A percentile compares a stretch with the other conserved stretches of the same genome.
Evolutionary conservation across 2,329 filamentous ascomycete genomes (phyloP).

Genomic region (Fusarium oligoseptatum): DNA sequence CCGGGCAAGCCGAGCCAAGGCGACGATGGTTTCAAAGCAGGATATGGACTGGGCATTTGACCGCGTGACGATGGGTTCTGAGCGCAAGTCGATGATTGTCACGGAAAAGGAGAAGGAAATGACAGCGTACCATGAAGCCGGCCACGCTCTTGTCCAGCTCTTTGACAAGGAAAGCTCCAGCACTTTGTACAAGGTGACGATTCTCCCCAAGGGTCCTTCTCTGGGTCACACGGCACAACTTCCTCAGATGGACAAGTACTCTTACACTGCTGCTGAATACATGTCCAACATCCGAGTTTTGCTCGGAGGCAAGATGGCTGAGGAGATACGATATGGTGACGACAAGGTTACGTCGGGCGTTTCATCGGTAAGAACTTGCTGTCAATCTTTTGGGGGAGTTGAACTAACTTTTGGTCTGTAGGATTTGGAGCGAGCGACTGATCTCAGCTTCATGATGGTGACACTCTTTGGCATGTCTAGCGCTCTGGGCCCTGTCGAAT

Average conservation of each 20-base stretch:
- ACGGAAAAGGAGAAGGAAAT: conserved; percentile 93
- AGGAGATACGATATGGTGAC: conserved; percentile 92
- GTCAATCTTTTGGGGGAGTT: neutral
- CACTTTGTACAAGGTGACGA: conserved; percentile 96
- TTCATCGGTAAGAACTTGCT: conserved; percentile 71
- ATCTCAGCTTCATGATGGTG: conserved; percentile 87
- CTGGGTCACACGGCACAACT: conserved; percentile 90
- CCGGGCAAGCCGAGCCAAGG: conserved; percentile 89
- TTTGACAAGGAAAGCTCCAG: conserved; percentile 79
- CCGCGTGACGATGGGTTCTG: conserved; percentile 96
- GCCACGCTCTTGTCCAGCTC: conserved; percentile 90
- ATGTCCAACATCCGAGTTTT: conserved; percentile 82
- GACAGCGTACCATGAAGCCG: conserved; percentile 97
- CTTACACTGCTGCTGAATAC: conserved; percentile 86
- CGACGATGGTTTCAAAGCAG: conserved; percentile 77
- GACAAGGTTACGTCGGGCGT: conserved; percentile 93
- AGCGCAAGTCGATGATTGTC: conserved; percentile 90
- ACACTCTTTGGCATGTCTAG: conserved; percentile 91
- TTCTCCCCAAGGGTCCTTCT: conserved; percentile 88
- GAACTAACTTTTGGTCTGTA: conserved; percentile 54
- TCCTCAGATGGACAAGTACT: conserved; percentile 93
- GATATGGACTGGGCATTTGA: conserved; percentile 99
- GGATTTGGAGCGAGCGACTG: conserved; percentile 88
- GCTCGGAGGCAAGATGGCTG: conserved; percentile 89
- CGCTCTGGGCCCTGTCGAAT: conserved; percentile 89